These are phyloP conservation scores for barley (Hordeum vulgare) DNA, from an alignment of 176 grass and related monocot genomes.

Conservation along the genomic window DNA sequence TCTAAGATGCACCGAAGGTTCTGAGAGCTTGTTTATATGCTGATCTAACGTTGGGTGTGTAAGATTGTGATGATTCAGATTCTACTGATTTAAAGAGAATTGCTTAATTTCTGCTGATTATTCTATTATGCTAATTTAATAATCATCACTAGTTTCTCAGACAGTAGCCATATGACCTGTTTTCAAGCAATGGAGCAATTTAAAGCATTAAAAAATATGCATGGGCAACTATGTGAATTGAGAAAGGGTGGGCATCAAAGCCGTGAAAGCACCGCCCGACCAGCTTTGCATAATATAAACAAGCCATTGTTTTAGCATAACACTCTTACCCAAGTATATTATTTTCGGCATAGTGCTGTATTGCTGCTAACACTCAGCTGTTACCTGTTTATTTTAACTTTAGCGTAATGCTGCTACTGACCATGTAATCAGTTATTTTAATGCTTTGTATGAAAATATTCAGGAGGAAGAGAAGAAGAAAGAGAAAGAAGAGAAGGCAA, in stretches of 20 bases:
- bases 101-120: neutral
- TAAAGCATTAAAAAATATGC: neutral
- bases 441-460: conserved; percentile 23
- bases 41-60: neutral
- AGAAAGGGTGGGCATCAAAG: neutral
- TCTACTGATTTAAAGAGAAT: neutral
- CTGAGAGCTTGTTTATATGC: neutral
- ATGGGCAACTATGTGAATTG: neutral
- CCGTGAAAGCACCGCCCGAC: neutral
- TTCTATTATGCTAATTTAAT: neutral
- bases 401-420: neutral
- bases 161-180: neutral
- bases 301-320: neutral
- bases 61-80: neutral
- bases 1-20: neutral
- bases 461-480: conserved; percentile 87
- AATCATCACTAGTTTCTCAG: neutral
- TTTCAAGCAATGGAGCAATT: neutral
- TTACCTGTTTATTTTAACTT: conserved; percentile 16
- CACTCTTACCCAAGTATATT: neutral
- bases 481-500: conserved; percentile 71
- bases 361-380: neutral
- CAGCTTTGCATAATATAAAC: neutral
- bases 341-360: neutral
- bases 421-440: conserved; percentile 14